A percentile compares a stretch with the other conserved stretches of the same genome.
These are phyloP conservation scores for Metrosideros polymorpha DNA, from an alignment of 441 rosid species.

Conservation along the genomic window DNA sequence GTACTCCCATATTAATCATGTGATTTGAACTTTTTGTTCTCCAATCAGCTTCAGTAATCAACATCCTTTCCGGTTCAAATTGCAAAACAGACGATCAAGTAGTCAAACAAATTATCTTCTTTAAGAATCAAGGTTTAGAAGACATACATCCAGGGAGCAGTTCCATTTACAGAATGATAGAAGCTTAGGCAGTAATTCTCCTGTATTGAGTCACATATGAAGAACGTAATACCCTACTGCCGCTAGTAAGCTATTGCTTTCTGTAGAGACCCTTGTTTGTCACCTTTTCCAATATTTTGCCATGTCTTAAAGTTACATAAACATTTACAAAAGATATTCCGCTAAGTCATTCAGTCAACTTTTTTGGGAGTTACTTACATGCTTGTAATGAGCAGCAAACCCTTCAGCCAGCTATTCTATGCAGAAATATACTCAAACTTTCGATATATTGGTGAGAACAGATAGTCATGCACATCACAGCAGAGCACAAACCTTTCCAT, in stretches of 20 bases:
- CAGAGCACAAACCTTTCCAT: conserved; percentile 52
- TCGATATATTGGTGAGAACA: not conserved
- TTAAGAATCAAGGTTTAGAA: not conserved
- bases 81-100: not conserved
- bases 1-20: not conserved
- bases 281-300: not conserved
- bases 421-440: not conserved
- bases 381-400: not conserved
- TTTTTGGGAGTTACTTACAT: not conserved
- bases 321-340: not conserved
- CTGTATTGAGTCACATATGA: not conserved
- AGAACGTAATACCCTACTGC: not conserved
- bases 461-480: not conserved
- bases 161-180: not conserved
- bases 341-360: not conserved
- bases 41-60: not conserved
- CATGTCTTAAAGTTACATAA: not conserved
- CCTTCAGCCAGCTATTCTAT: not conserved
- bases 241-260: not conserved
- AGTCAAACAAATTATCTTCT: not conserved
- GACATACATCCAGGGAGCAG: not conserved
- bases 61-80: not conserved
- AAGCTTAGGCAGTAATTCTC: not conserved
- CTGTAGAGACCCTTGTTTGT: not conserved
- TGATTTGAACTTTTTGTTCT: not conserved